A percentile compares a stretch with the other conserved stretches of the same genome.
Conservation (phyloP, 2,329 filamentous ascomycete genomes). For the Paracamarosporium sp. region DNA sequence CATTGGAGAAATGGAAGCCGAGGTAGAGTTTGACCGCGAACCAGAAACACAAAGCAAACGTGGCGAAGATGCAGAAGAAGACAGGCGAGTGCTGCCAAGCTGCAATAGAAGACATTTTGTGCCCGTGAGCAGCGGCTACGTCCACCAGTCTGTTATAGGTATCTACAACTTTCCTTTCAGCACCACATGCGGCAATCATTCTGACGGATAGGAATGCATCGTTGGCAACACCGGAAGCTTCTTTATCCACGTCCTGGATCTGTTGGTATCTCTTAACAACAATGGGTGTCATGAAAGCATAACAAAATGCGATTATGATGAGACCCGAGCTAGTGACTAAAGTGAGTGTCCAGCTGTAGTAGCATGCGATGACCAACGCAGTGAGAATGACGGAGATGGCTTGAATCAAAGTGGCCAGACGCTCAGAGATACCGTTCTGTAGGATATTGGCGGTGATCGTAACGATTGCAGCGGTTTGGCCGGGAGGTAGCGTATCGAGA, state of each 20-base stretch:
- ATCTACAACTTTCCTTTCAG: conserved; percentile 25
- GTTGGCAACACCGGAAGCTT: conserved; percentile 23
- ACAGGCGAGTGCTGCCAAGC: conserved; percentile 31
- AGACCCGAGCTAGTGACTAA: conserved; percentile 31
- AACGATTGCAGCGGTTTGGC: conserved; percentile 35
- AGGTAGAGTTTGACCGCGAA: conserved; percentile 29
- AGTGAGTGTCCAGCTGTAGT: conserved; percentile 34
- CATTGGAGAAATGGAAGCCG: conserved; percentile 16
- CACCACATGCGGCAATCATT: conserved; percentile 32
- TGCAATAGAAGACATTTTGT: conserved; percentile 22
- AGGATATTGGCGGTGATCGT: conserved; percentile 35
- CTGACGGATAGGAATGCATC: conserved; percentile 27
- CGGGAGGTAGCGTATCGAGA: conserved; percentile 33
- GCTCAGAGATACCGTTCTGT: conserved; percentile 37
- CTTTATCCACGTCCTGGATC: conserved; percentile 26
- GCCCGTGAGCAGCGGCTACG: conserved; percentile 11
- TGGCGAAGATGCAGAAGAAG: conserved; percentile 32
- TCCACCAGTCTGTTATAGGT: conserved; percentile 20
- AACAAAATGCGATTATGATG: conserved; percentile 28
- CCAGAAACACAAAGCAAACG: conserved; percentile 35
- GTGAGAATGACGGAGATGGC: conserved; percentile 28
- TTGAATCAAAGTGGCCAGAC: conserved; percentile 33
- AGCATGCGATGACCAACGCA: conserved; percentile 32
- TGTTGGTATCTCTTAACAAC: conserved; percentile 21
- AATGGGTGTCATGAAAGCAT: conserved; percentile 24